A percentile compares a stretch with the other conserved stretches of the same genome.
phyloP scores from a whole-genome alignment of 176 grass and related monocot species.

The Triticum timopheevii region DNA sequence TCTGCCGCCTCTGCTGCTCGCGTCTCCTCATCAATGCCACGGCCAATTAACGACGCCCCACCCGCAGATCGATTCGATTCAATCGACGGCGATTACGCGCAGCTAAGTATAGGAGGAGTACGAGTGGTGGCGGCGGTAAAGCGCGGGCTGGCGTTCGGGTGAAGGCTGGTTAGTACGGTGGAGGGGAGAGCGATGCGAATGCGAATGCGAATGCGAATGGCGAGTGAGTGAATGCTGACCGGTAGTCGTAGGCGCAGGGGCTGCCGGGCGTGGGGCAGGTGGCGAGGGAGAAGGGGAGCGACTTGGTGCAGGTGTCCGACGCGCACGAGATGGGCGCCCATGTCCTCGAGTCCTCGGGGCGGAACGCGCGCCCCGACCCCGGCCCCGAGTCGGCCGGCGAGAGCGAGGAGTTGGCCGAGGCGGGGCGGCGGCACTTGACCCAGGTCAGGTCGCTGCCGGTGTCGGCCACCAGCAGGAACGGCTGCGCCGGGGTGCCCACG shows the following conservation, averaged over 20 bases:
- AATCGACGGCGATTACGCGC: slow-evolving; percentile 12
- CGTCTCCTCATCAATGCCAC: slow-evolving; percentile 38
- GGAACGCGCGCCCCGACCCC: slow-evolving; percentile 34
- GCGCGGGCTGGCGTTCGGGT: slow-evolving; percentile 6
- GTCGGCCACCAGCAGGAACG: slow-evolving; percentile 77
- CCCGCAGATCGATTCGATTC: slow-evolving; percentile 18
- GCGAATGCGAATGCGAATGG: not conserved
- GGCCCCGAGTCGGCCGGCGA: not conserved
- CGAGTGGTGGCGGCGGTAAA: not conserved
- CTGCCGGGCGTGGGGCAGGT: slow-evolving; percentile 50
- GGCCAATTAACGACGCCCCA: slow-evolving; percentile 26
- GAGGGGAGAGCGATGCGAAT: too few relatives aligned
- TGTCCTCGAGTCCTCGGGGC: slow-evolving; percentile 39
- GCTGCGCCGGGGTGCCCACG: slow-evolving; percentile 81
- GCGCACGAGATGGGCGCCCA: slow-evolving; percentile 62
- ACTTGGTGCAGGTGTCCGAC: slow-evolving; percentile 54
- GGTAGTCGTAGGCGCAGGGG: slow-evolving; percentile 76
- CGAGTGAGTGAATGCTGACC: slow-evolving; percentile 31
- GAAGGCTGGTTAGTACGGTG: not conserved
- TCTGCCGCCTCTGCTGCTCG: not conserved
- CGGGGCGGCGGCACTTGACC: slow-evolving; percentile 64
- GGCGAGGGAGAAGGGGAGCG: slow-evolving; percentile 65
- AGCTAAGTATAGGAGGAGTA: not conserved
- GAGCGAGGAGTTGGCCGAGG: not conserved
- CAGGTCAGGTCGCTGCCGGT: slow-evolving; percentile 99